phyloP scores from a whole-genome alignment of 2,329 filamentous ascomycete species.

The Fusarium lyarnte region DNA sequence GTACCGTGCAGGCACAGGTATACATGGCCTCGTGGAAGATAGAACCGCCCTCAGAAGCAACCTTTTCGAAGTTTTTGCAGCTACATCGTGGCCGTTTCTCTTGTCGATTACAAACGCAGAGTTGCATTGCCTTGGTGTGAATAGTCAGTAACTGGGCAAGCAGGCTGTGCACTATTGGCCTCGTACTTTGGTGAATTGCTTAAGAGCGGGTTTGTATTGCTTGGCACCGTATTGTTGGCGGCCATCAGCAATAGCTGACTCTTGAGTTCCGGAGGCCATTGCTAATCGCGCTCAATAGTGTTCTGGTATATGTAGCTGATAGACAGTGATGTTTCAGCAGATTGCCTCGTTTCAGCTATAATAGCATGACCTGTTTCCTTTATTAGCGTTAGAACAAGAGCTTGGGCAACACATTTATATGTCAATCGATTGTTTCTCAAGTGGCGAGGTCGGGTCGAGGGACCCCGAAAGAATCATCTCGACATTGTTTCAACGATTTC shows the following conservation, averaged over 20 bases:
- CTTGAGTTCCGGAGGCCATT: conserved; percentile 37
- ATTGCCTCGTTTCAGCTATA: background rate
- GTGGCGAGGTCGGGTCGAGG: conserved; percentile 11
- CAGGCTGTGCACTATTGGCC: background rate
- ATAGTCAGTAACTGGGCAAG: background rate
- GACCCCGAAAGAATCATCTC: background rate
- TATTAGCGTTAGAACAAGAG: background rate
- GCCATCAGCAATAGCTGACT: conserved; percentile 47
- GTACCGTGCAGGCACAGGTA: conserved; percentile 50
- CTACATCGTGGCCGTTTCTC: conserved; percentile 49
- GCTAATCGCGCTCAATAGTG: background rate
- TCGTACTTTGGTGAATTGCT: conserved; percentile 50
- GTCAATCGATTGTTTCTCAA: background rate
- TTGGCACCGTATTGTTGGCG: conserved; percentile 47
- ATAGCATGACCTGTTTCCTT: background rate
- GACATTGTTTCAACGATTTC: background rate
- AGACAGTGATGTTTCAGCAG: background rate
- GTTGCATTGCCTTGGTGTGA: conserved; percentile 49
- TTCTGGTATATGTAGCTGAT: background rate
- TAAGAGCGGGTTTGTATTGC: conserved; percentile 49
- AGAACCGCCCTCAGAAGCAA: conserved; percentile 47
- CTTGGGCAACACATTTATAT: background rate
- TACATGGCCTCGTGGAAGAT: conserved; percentile 56
- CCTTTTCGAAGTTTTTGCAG: conserved; percentile 53
- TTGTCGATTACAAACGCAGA: conserved; percentile 49